These are phyloP conservation scores for Bocquillonia castaneifolia DNA, from an alignment of 441 rosid species.

Conservation along the genomic window DNA sequence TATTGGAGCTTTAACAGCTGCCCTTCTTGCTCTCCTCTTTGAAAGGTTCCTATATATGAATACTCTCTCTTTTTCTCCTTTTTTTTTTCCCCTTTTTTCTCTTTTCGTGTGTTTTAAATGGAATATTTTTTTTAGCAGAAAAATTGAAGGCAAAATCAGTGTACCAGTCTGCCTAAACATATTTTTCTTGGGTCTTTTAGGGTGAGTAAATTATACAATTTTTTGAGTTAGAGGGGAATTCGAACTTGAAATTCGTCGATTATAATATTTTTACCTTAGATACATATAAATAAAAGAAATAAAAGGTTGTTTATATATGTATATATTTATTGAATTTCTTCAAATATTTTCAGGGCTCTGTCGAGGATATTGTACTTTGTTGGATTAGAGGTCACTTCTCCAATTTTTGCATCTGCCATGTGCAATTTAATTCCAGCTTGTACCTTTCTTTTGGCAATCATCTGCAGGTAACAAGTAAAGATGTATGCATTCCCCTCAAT, in stretches of 20 bases:
- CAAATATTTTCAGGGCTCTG: neutral
- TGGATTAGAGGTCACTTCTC: constrained; percentile 9
- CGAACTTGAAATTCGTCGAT: too few species aligned
- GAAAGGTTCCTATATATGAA: constrained; percentile 8
- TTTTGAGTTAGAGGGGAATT: too few species aligned
- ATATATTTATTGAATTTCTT: neutral
- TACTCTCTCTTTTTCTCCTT: neutral
- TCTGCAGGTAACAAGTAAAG: too few species aligned
- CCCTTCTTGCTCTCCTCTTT: neutral
- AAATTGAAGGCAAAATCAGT: neutral
- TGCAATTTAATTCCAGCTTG: constrained; percentile 2
- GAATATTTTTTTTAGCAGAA: too few species aligned
- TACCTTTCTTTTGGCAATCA: constrained; percentile 8
- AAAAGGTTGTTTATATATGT: too few species aligned
- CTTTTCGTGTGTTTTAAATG: too few species aligned
- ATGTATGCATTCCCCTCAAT: too few species aligned
- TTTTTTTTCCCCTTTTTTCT: too few species aligned
- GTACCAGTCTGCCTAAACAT: neutral
- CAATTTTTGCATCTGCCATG: constrained; percentile 13
- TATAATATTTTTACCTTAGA: too few species aligned
- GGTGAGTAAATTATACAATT: too few species aligned
- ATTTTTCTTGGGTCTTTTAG: too few species aligned
- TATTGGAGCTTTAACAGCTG: neutral
- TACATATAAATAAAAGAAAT: too few species aligned
- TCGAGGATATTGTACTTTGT: neutral